phyloP scores from a whole-genome alignment of 768 basidiomycete species.

The Lactarius psammicola region DNA sequence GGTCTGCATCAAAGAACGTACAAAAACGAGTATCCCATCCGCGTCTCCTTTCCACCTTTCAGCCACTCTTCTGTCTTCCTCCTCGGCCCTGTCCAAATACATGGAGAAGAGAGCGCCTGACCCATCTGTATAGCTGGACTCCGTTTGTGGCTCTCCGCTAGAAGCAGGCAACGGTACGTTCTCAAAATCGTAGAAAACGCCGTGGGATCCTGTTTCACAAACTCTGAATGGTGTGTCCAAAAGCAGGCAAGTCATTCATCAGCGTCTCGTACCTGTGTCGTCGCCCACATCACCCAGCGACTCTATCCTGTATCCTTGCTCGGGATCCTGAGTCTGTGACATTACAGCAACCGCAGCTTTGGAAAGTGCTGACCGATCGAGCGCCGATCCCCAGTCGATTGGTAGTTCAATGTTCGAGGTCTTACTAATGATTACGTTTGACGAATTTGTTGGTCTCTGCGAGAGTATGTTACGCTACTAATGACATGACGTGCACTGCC shows the following conservation, averaged over 20 bases:
- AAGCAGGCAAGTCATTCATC: not conserved
- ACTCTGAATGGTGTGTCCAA: not conserved
- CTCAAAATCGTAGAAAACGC: constrained; percentile 13
- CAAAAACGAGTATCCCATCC: constrained; percentile 24
- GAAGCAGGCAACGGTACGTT: not conserved
- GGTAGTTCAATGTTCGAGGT: too few species aligned
- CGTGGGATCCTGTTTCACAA: not conserved
- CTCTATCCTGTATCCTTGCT: not conserved
- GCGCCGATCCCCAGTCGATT: too few species aligned
- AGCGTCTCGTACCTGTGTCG: constrained; percentile 8
- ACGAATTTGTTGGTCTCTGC: too few species aligned
- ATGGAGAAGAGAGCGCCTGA: constrained; percentile 19
- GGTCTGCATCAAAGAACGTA: not conserved
- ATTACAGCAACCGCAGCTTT: not conserved
- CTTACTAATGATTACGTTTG: too few species aligned
- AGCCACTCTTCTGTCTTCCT: constrained; percentile 15
- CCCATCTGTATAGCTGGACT: not conserved
- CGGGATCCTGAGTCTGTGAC: not conserved
- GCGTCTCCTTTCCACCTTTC: constrained; percentile 26
- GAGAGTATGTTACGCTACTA: too few species aligned
- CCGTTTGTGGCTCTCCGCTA: not conserved
- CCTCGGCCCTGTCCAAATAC: constrained; percentile 19
- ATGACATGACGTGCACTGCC: too few species aligned
- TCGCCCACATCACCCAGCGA: not conserved
- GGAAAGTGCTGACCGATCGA: too few species aligned